These are phyloP conservation scores for Rubroboletus pulcherrimus DNA, from an alignment of 768 basidiomycete genomes.

Conservation along the genomic window DNA sequence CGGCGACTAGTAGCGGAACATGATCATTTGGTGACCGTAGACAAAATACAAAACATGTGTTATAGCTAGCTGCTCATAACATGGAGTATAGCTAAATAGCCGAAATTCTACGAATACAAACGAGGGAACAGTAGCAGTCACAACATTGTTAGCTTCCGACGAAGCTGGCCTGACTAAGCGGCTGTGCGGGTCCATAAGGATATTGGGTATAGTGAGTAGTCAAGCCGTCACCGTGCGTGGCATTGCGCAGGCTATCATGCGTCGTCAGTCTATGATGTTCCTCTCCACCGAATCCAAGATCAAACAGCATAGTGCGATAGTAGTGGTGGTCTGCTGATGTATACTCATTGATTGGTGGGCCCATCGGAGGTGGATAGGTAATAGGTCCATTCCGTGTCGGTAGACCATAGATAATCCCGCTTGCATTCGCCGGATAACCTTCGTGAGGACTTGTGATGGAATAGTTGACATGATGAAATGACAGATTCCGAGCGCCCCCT, in stretches of 20 bases:
- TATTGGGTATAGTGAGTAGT: conserved; percentile 32
- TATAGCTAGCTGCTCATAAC: conserved; percentile 15
- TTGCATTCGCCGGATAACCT: conserved; percentile 13
- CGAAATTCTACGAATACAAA: conserved; percentile 4
- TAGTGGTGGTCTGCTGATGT: conserved; percentile 60
- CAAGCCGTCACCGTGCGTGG: conserved; percentile 34
- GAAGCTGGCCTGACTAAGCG: conserved; percentile 23
- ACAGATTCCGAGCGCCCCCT: conserved; percentile 8
- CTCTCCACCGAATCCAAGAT: conserved; percentile 60
- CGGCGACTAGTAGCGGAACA: conserved; percentile 48
- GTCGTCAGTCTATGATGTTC: conserved; percentile 24
- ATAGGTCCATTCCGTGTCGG: conserved; percentile 13
- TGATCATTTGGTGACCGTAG: not conserved
- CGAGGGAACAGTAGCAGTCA: not conserved
- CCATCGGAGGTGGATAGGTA: conserved; percentile 32
- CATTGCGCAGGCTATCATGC: conserved; percentile 24
- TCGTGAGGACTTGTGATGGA: conserved; percentile 17
- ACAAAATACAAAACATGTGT: conserved; percentile 20
- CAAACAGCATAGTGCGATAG: conserved; percentile 71
- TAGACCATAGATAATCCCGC: conserved; percentile 11
- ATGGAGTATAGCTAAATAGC: conserved; percentile 2
- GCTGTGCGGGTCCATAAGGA: conserved; percentile 28
- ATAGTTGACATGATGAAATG: conserved; percentile 17
- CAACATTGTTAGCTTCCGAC: conserved; percentile 15
- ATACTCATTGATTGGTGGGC: conserved; percentile 23